phyloP scores from a whole-genome alignment of 306 rosid genomes.

The Vicia sativa region DNA sequence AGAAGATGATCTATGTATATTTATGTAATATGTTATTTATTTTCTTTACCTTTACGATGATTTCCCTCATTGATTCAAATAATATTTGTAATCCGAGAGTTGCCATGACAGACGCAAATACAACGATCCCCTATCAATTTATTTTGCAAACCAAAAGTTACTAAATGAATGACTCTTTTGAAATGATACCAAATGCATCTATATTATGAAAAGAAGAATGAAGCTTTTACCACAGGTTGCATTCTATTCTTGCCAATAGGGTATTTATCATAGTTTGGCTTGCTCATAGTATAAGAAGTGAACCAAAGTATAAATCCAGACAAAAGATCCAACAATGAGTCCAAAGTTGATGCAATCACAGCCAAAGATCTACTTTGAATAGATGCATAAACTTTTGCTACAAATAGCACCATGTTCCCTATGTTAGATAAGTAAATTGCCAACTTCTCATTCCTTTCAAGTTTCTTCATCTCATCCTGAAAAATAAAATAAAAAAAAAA shows the following conservation, averaged over 20 bases:
- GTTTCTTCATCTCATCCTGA: slow-evolving; percentile 59
- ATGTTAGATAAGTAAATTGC: slow-evolving; percentile 79
- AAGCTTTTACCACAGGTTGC: slow-evolving; percentile 83
- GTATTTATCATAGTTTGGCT: slow-evolving; percentile 67
- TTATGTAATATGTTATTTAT: not conserved
- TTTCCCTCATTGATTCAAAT: slow-evolving; percentile 74
- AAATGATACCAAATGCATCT: not conserved
- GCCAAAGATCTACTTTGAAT: slow-evolving; percentile 83
- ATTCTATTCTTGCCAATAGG: slow-evolving; percentile 90
- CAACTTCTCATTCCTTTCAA: slow-evolving; percentile 55
- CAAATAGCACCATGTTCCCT: slow-evolving; percentile 72
- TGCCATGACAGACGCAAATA: slow-evolving; percentile 91
- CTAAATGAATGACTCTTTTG: not conserved
- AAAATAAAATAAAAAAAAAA: not conserved
- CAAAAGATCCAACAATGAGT: slow-evolving; percentile 88
- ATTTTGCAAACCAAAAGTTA: slow-evolving; percentile 12
- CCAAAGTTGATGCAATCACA: slow-evolving; percentile 96
- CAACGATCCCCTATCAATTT: slow-evolving; percentile 74
- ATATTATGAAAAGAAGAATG: not conserved
- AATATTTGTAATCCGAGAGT: slow-evolving; percentile 90
- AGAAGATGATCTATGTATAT: not conserved
- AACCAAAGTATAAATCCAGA: slow-evolving; percentile 95
- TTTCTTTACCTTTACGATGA: slow-evolving; percentile 59
- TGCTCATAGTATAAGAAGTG: slow-evolving; percentile 77
- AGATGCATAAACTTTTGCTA: slow-evolving; percentile 83